Conservation (phyloP, 2,329 filamentous ascomycete genomes). For the Nannizziopsis arthrosporioides region DNA sequence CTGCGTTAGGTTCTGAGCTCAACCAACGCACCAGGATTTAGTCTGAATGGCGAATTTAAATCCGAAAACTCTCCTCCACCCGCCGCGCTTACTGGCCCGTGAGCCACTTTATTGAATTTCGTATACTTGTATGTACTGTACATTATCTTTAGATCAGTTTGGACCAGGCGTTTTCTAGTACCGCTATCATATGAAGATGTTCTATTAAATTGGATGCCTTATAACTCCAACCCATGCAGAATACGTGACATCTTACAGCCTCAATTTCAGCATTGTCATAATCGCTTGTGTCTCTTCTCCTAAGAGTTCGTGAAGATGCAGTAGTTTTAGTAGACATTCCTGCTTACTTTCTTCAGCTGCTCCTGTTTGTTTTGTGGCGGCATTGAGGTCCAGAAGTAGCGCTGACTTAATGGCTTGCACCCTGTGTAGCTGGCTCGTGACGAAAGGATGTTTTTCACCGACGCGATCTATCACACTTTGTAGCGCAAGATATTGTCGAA, state of each 20-base stretch:
- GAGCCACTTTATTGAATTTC: conserved; percentile 17
- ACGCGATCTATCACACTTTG: conserved; percentile 41
- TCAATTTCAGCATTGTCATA: conserved; percentile 41
- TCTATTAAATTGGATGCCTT: conserved; percentile 31
- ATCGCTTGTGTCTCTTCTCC: conserved; percentile 50
- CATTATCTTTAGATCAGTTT: conserved; percentile 20
- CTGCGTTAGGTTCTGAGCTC: conserved; percentile 67
- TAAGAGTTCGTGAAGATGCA: conserved; percentile 51
- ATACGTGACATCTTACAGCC: conserved; percentile 18
- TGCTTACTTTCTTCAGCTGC: conserved; percentile 23
- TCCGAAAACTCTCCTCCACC: conserved; percentile 48
- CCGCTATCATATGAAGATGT: conserved; percentile 11
- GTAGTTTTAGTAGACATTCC: conserved; percentile 41
- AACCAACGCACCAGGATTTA: conserved; percentile 76
- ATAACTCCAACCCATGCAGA: conserved; percentile 3
- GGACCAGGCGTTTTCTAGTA: conserved; percentile 32
- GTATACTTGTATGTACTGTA: conserved; percentile 7
- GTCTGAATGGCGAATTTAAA: conserved; percentile 67
- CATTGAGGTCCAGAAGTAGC: conserved; percentile 52
- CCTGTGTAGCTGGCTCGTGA: conserved; percentile 45
- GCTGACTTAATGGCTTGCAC: conserved; percentile 50
- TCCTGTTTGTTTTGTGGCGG: conserved; percentile 47
- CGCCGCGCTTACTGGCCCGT: conserved; percentile 35
- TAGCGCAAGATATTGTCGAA: conserved; percentile 48
- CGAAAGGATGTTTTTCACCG: conserved; percentile 51